Evolutionary conservation across 2,329 filamentous ascomycete genomes (phyloP).

Genomic region (Gnomoniopsis sp.): DNA sequence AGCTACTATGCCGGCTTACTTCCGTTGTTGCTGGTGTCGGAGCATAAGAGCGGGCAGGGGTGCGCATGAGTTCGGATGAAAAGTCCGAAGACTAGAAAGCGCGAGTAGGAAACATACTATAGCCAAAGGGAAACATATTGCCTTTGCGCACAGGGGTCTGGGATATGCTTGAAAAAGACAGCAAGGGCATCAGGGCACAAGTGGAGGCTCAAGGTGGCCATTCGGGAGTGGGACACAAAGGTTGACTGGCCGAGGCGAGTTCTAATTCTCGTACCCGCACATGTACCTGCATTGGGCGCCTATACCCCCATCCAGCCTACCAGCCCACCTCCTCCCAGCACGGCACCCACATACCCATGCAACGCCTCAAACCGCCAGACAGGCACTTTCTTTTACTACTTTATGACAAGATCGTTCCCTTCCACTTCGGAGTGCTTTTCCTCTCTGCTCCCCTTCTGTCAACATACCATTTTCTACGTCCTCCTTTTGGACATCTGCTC

Average conservation of each 20-base stretch:
- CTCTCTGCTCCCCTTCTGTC: neutral
- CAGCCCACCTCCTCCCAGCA: neutral
- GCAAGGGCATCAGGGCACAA: neutral
- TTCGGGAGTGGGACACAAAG: neutral
- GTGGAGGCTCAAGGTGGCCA: neutral
- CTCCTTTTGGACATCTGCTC: neutral
- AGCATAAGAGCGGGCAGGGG: neutral
- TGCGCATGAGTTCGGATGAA: neutral
- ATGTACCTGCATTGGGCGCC: constrained; percentile 4
- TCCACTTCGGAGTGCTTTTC: neutral
- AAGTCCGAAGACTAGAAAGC: neutral
- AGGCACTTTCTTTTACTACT: too few relatives aligned
- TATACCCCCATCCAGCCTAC: neutral
- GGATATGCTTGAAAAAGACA: neutral
- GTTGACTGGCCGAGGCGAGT: neutral
- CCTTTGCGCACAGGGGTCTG: neutral
- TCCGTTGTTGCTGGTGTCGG: neutral
- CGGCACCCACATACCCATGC: neutral
- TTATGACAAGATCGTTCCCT: too few relatives aligned
- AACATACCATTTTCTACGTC: neutral
- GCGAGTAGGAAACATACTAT: neutral
- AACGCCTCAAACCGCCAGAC: neutral
- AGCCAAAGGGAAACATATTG: neutral
- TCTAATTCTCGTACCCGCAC: neutral
- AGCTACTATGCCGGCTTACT: too few relatives aligned